Evolutionary conservation across 2,329 filamentous ascomycete species (phyloP).

Genomic region (Colletotrichum paranaense): DNA sequence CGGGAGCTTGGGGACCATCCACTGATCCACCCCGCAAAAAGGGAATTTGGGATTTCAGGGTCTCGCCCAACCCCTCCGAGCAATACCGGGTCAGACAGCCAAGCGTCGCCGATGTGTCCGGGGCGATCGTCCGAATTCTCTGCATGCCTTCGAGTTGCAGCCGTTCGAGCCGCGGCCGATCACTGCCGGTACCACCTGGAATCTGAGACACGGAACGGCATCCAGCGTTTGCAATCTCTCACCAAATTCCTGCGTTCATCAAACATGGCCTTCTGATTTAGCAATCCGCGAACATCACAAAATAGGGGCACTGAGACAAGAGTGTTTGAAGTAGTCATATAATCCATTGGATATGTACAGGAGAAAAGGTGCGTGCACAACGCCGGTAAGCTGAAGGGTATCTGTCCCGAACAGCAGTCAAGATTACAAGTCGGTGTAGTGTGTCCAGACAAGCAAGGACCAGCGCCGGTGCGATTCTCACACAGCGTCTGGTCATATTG

Average conservation of each 20-base stretch:
- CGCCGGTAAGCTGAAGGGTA: conserved; percentile 13
- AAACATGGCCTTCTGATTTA: not conserved
- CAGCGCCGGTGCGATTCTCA: not conserved
- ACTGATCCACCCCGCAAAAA: not conserved
- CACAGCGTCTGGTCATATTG: conserved; percentile 7
- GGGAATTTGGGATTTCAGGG: not conserved
- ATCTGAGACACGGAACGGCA: conserved; percentile 26
- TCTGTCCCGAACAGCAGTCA: conserved; percentile 22
- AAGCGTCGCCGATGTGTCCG: conserved; percentile 21
- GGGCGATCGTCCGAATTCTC: not conserved
- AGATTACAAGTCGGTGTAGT: conserved; percentile 31
- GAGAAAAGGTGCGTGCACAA: conserved; percentile 24
- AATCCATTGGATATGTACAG: conserved; percentile 32
- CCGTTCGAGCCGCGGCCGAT: conserved; percentile 5
- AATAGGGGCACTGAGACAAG: not conserved
- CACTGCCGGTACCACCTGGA: conserved; percentile 2
- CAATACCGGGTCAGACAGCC: conserved; percentile 23
- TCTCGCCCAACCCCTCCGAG: not conserved
- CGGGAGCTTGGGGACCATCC: not conserved
- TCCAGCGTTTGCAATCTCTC: conserved; percentile 9
- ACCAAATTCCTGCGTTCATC: conserved; percentile 1
- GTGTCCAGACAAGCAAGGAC: conserved; percentile 24
- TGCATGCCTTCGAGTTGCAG: not conserved
- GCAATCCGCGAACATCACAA: not conserved
- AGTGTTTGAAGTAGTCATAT: conserved; percentile 19